Base-by-base conservation (phyloP, 2,329 filamentous ascomycete species). In the Sporothrix schenckii region DNA sequence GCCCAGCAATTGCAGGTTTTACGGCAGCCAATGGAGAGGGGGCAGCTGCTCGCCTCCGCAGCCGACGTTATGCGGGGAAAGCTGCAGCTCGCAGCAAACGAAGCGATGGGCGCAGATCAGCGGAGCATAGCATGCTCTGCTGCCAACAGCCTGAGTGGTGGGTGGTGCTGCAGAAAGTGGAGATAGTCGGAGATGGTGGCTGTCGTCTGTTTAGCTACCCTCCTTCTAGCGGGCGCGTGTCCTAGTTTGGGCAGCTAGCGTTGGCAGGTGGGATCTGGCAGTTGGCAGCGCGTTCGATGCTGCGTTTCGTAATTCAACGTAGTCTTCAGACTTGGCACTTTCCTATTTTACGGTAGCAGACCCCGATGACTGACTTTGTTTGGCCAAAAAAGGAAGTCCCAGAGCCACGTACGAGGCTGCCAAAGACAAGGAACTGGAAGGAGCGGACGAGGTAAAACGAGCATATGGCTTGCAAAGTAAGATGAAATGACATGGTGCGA, bases 1-100 rank as follows among this genome's bases (percentile, higher is more conserved):
- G 34, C n/a, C 14, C 30, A 34, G 34, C 34, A 34, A 7, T 7
- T 34, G 34, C 34, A 34, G 1, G 34, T 34, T 34, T 34, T 34
- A 34, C 34, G 34, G 6, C 6, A 34, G 34, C 34, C 6, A 7
- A 34, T 34, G 34, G 34, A 34, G 56, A 19, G 19, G 56, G 39
- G 39, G 21, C 52, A 54, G 11, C n/a, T 14, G 19, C 56, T 44
- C 58, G 16, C 14, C 6, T 19, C 11, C 41, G 53, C 47, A 30
- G 13, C 24, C 34, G 47, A 27, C 21, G n/a, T 34, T 52, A 39
- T 66, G 63, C 63, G 63, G 63, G 63, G 63, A 66, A 66, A 66
- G 63, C 63, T 66, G 27, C 47, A 66, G 39, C 58, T 47, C 34
- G 47, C 27, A 13, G 16, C 6, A 34, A 39, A 14, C 34, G 27